Base-by-base conservation (phyloP, 139 green algal genomes). In the Gonium pectorale region DNA sequence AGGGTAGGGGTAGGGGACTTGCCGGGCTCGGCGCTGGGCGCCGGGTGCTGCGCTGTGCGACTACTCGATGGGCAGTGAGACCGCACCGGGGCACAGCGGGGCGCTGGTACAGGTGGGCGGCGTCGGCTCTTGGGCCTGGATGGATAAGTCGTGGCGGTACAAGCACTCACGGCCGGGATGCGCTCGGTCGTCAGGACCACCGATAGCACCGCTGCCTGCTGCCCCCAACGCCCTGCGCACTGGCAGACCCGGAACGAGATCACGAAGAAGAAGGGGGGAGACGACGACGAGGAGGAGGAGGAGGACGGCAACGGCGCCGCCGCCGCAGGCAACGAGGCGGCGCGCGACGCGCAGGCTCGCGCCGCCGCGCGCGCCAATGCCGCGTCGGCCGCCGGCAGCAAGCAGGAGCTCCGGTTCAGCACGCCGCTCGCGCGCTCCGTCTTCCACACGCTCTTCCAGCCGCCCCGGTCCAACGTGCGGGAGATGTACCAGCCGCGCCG, bases 361-460 rank as follows among this genome's bases (percentile, higher is more conserved):
- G 80, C 69, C 27, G 44, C 85, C 52, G 74, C 84, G 2, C 86
- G 89, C 75, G 90, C 86, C 51, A 85, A 83, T 13, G 31, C 74
- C 26, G 69, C 17, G 72, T 41, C 71, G 0, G 71, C 75, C 1
- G 68, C 68, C 26, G 43, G 68, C 22, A 35, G 52, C 35, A 75
- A 85, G 49, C 81, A 82, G 83, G 78, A 81, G n/a, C 35, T 91
- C 26, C 79, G 79, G 70, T 95, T 96, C 78, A 71, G 84, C 5
- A 91, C 87, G 3, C 70, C 88, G 3, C 46, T 90, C 43, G 94
- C 90, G 1, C 80, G 92, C 6, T 79, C 80, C 6, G 90, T 97
- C 26, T 93, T 89, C 79, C 69, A 82, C 51, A 90, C 92, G 43
- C 74, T 97, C 49, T 96, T 96, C 69, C 68, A 90, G 19, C 87